Evolutionary conservation across 192 early-diverging fungal genomes (phyloP).

Genomic region (Pilaira anomala): DNA sequence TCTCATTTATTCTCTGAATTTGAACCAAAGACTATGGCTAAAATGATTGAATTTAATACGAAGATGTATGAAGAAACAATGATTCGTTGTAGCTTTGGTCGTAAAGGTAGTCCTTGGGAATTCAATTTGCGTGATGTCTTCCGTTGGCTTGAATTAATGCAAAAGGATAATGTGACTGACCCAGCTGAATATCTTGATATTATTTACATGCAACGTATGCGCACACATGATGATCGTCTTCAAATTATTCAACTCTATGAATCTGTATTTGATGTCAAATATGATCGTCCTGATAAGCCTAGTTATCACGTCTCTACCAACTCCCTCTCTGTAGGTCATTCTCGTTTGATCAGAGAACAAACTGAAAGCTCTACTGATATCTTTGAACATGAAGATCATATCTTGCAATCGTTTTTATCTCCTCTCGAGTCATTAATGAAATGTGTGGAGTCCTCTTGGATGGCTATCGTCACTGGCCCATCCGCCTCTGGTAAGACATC

Average conservation of each 20-base stretch:
- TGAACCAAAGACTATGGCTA: slow-evolving; percentile 43
- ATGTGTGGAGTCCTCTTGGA: slow-evolving; percentile 87
- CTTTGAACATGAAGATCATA: slow-evolving; percentile 50
- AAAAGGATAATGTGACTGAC: slow-evolving; percentile 44
- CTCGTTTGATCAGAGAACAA: slow-evolving; percentile 50
- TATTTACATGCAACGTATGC: slow-evolving; percentile 89
- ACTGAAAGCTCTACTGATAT: slow-evolving; percentile 29
- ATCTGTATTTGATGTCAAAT: slow-evolving; percentile 49
- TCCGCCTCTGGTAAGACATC: slow-evolving; percentile 86
- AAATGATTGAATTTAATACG: slow-evolving; percentile 82
- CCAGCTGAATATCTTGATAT: slow-evolving; percentile 74
- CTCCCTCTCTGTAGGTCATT: slow-evolving; percentile 60
- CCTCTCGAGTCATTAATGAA: slow-evolving; percentile 77
- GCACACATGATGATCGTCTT: slow-evolving; percentile 71
- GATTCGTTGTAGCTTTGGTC: slow-evolving; percentile 67
- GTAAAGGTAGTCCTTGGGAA: slow-evolving; percentile 90
- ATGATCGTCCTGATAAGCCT: slow-evolving; percentile 37
- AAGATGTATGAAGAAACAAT: slow-evolving; percentile 84
- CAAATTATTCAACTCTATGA: slow-evolving; percentile 54
- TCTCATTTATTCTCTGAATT: slow-evolving; percentile 51
- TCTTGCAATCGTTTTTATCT: slow-evolving; percentile 63
- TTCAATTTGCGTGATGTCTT: slow-evolving; percentile 98
- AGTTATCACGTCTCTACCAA: slow-evolving; percentile 50
- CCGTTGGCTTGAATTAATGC: slow-evolving; percentile 86
- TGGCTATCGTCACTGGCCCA: slow-evolving; percentile 87